Conservation (phyloP, 2,329 filamentous ascomycete species). For the Aspergillus tanneri region DNA sequence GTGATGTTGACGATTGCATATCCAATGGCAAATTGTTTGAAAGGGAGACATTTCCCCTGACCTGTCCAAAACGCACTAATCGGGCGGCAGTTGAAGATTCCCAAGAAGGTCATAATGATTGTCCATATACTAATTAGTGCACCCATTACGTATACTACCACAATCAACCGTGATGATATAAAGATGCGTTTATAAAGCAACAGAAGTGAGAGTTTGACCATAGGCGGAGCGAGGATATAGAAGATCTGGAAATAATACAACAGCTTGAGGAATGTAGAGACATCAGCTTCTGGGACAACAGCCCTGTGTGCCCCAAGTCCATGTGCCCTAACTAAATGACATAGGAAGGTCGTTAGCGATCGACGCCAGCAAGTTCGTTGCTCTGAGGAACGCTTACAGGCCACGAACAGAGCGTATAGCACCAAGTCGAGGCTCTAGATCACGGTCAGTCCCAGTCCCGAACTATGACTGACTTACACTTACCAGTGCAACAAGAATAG, state of each 20-base stretch:
- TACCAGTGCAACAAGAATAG: not conserved
- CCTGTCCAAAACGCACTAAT: constrained; percentile 6
- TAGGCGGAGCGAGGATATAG: not conserved
- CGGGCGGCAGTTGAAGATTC: constrained; percentile 1
- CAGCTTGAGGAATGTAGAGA: not conserved
- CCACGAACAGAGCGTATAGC: not conserved
- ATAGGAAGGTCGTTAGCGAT: too few species aligned
- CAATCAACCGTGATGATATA: not conserved
- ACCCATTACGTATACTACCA: not conserved
- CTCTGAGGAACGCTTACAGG: not conserved
- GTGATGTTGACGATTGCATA: constrained; percentile 1
- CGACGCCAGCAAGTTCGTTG: not conserved
- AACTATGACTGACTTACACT: not conserved
- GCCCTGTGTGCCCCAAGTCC: not conserved
- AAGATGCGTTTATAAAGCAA: not conserved
- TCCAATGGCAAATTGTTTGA: not conserved
- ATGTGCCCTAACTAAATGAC: not conserved
- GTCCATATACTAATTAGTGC: not conserved
- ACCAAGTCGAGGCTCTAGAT: not conserved
- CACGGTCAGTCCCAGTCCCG: not conserved
- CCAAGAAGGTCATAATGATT: not conserved
- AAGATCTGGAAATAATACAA: not conserved
- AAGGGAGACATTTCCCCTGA: not conserved
- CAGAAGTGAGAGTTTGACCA: not conserved
- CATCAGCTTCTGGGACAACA: not conserved